Evolutionary conservation across 805 yeast species (phyloP).

Genomic region (Metschnikowia sp.): DNA sequence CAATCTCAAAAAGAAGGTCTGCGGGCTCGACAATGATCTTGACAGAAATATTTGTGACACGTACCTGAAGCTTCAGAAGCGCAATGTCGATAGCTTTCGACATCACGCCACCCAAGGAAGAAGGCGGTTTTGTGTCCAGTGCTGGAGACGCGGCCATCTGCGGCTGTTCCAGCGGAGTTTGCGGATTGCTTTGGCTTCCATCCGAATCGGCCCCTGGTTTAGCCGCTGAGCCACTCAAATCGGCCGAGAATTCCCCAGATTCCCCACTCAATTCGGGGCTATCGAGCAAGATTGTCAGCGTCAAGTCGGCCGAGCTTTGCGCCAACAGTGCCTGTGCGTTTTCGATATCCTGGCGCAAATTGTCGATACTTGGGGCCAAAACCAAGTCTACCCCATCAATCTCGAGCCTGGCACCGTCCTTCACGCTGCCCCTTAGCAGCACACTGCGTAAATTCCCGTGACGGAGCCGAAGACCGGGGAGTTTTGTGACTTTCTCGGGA

Average conservation of each 20-base stretch:
- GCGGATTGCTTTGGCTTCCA: neutral
- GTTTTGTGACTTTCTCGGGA: slow-evolving; percentile 58
- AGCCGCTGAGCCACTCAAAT: neutral
- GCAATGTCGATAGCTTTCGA: slow-evolving; percentile 66
- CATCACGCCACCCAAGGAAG: slow-evolving; percentile 54
- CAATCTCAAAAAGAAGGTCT: slow-evolving; percentile 32
- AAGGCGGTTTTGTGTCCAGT: slow-evolving; percentile 14
- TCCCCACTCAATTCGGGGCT: neutral
- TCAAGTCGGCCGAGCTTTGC: slow-evolving; percentile 72
- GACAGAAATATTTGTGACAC: slow-evolving; percentile 44
- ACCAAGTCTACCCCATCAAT: slow-evolving; percentile 52
- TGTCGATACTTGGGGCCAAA: slow-evolving; percentile 33
- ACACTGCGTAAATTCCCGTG: slow-evolving; percentile 58
- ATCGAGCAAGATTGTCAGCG: slow-evolving; percentile 51
- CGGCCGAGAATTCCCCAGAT: too few species aligned
- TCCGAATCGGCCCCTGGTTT: neutral
- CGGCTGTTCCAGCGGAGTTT: neutral
- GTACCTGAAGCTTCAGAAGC: slow-evolving; percentile 54
- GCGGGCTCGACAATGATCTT: slow-evolving; percentile 47
- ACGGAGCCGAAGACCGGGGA: slow-evolving; percentile 63
- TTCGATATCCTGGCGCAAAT: slow-evolving; percentile 25
- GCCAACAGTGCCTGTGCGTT: slow-evolving; percentile 52
- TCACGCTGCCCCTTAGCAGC: slow-evolving; percentile 57
- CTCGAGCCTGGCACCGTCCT: slow-evolving; percentile 66
- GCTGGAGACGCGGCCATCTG: neutral